A percentile compares a stretch with the other conserved stretches of the same genome.
Conservation (phyloP, 768 basidiomycete species). For the Suillus clintonianus region DNA sequence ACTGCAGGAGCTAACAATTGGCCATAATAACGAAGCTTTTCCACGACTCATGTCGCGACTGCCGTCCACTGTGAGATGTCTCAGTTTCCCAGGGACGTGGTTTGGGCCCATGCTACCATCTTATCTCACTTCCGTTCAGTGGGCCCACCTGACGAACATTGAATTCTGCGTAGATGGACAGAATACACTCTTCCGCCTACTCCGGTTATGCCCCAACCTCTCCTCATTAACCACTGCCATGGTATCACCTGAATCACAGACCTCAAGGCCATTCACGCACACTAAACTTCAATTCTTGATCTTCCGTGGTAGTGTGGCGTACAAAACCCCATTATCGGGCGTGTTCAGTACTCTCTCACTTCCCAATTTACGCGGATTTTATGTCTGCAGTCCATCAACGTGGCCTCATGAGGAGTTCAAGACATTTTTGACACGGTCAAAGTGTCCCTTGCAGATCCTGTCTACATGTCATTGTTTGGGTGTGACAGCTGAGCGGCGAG, state of each 20-base stretch:
- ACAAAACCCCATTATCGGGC: too few relatives aligned
- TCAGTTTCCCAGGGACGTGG: conserved; percentile 7
- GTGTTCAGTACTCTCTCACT: neutral
- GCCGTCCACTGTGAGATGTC: conserved; percentile 11
- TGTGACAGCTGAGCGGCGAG: too few relatives aligned
- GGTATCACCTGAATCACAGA: neutral
- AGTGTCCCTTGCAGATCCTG: neutral
- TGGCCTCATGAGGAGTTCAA: neutral
- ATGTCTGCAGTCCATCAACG: neutral
- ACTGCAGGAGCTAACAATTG: conserved; percentile 19
- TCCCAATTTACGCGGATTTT: neutral
- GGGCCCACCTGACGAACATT: conserved; percentile 20
- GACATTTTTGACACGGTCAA: neutral
- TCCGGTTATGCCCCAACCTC: neutral
- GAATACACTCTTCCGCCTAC: conserved; percentile 3
- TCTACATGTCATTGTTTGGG: too few relatives aligned
- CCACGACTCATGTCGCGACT: conserved; percentile 6
- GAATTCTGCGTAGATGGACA: neutral
- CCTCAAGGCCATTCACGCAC: too few relatives aligned
- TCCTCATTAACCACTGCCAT: conserved; percentile 6
- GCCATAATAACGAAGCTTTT: neutral
- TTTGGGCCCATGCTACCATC: neutral
- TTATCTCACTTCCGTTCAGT: conserved; percentile 11
- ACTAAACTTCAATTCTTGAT: too few relatives aligned
- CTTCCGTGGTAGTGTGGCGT: too few relatives aligned